phyloP scores from a whole-genome alignment of 495 filamentous ascomycete species.

The Daldinia vernicosa region DNA sequence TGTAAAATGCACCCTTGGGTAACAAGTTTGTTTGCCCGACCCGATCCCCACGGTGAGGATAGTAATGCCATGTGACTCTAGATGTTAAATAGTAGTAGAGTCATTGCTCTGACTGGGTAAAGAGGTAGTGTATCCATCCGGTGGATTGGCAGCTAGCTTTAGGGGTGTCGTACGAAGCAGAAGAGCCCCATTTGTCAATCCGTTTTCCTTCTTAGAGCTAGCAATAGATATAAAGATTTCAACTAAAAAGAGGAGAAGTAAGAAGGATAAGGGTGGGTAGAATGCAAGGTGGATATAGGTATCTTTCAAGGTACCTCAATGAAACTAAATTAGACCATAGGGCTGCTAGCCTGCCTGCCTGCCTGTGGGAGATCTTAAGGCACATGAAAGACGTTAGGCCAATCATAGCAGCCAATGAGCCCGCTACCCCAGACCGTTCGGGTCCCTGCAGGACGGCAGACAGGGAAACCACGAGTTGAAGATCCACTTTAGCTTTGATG shows the following conservation, averaged over 20 bases:
- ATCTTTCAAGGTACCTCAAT: background rate
- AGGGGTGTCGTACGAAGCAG: too few species aligned
- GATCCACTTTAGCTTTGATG: constrained; percentile 16
- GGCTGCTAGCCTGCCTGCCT: background rate
- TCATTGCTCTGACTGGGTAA: too few species aligned
- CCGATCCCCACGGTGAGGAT: background rate
- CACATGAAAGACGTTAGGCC: background rate
- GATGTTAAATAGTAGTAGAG: too few species aligned
- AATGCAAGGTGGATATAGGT: background rate
- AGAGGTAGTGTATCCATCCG: too few species aligned
- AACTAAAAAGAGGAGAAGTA: background rate
- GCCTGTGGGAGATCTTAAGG: background rate
- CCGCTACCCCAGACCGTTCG: background rate
- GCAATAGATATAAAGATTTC: background rate
- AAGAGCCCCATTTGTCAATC: background rate
- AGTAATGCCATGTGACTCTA: background rate
- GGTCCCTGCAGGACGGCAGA: constrained; percentile 1
- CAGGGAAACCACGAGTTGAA: background rate
- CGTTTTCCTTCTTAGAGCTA: background rate
- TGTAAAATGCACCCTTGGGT: background rate
- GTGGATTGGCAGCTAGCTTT: too few species aligned
- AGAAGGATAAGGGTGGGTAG: background rate
- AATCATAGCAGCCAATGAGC: background rate
- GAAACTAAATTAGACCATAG: background rate
- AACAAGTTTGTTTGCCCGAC: background rate